Conservation (phyloP, 2,329 filamentous ascomycete genomes). For the Fusarium penzigii region DNA sequence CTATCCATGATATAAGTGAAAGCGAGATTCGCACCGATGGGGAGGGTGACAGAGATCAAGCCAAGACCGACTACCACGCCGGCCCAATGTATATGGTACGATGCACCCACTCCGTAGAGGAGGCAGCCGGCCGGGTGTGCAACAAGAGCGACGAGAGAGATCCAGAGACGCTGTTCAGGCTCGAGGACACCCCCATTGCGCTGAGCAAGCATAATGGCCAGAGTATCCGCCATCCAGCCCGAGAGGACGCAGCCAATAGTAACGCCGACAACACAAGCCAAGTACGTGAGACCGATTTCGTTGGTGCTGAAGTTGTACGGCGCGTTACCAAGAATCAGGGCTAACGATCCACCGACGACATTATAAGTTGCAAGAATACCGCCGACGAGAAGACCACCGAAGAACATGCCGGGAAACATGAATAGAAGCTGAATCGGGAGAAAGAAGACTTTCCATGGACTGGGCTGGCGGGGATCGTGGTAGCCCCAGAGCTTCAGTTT, state of each 20-base stretch:
- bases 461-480: conserved; percentile 17
- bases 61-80: conserved; percentile 25
- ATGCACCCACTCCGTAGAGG: conserved; percentile 25
- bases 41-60: conserved; percentile 22
- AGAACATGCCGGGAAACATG: conserved; percentile 22
- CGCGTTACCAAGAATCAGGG: conserved; percentile 21
- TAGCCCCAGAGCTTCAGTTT: conserved; percentile 24
- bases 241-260: conserved; percentile 25
- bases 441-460: conserved; percentile 21
- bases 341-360: conserved; percentile 22
- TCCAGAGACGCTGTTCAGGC: conserved; percentile 29
- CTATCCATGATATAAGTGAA: conserved; percentile 28
- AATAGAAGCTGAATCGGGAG: conserved; percentile 13
- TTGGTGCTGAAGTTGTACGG: conserved; percentile 28
- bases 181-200: conserved; percentile 27
- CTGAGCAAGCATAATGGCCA: conserved; percentile 20
- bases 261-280: conserved; percentile 21
- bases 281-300: conserved; percentile 21
- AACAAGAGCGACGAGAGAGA: conserved; percentile 18
- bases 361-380: conserved; percentile 28
- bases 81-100: conserved; percentile 25
- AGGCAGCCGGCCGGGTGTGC: conserved; percentile 25
- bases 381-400: conserved; percentile 23
- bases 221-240: conserved; percentile 21
- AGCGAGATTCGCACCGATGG: conserved; percentile 22